A percentile compares a stretch with the other conserved stretches of the same genome.
Conservation (phyloP, 1,139 yeast species). For the Trichomonascaceae sp. region DNA sequence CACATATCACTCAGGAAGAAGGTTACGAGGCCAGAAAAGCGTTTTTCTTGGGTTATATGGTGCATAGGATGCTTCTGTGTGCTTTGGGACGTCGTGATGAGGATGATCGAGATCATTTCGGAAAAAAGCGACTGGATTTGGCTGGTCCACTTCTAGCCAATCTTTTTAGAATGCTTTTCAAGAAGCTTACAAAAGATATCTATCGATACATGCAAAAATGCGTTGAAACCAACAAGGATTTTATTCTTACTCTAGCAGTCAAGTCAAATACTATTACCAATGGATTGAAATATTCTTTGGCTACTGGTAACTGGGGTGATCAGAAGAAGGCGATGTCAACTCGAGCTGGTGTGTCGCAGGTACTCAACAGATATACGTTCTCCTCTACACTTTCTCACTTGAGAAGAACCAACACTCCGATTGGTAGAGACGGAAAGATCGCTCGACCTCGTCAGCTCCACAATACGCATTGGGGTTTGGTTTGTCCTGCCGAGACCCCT, state of each 20-base stretch:
- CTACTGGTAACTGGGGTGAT: conserved; percentile 99
- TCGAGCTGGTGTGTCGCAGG: conserved; percentile 99
- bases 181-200: conserved; percentile 89
- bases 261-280: conserved; percentile 96
- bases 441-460: conserved; percentile 83
- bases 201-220: conserved; percentile 98
- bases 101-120: conserved; percentile 99
- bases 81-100: conserved; percentile 97
- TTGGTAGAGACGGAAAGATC: conserved; percentile 17
- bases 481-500: conserved; percentile 99
- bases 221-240: conserved; percentile 95
- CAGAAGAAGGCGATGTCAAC: conserved; percentile 99
- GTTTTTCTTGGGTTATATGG: conserved; percentile 95
- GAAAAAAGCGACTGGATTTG: conserved; percentile 94
- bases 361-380: conserved; percentile 93
- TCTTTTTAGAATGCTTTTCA: conserved; percentile 88
- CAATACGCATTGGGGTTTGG: conserved; percentile 99
- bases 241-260: conserved; percentile 92
- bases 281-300: conserved; percentile 93
- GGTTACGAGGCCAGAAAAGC: conserved; percentile 97
- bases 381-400: conserved; percentile 96
- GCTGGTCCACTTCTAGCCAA: conserved; percentile 97
- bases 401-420: conserved; percentile 85
- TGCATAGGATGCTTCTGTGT: conserved; percentile 85
- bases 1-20: conserved; percentile 95